phyloP scores from a whole-genome alignment of 352 stramenopile species.

The Globisporangium sylvaticum region DNA sequence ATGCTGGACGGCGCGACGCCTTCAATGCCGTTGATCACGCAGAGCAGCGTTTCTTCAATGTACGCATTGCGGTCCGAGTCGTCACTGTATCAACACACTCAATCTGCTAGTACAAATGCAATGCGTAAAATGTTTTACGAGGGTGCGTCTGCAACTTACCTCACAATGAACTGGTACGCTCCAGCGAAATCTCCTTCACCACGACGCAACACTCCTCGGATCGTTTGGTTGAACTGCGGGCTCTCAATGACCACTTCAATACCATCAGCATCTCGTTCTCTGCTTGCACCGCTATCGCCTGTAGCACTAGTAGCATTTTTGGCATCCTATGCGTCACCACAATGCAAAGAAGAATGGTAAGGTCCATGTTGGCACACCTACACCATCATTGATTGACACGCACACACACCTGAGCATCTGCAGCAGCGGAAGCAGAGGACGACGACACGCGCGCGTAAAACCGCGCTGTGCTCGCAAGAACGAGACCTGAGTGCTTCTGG shows the following conservation, averaged over 20 bases:
- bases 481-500: slow-evolving; percentile 82
- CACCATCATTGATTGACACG: background rate
- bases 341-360: background rate
- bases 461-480: slow-evolving; percentile 89
- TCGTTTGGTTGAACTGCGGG: slow-evolving; percentile 84
- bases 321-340: too few species aligned
- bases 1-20: slow-evolving; percentile 30
- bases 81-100: slow-evolving; percentile 19
- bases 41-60: slow-evolving; percentile 89
- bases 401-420: background rate
- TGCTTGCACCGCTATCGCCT: background rate
- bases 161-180: slow-evolving; percentile 29
- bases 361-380: background rate
- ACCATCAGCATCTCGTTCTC: too few species aligned
- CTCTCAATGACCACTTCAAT: slow-evolving; percentile 69
- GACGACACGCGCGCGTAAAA: slow-evolving; percentile 84
- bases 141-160: slow-evolving; percentile 9
- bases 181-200: background rate
- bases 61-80: slow-evolving; percentile 77
- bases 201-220: slow-evolving; percentile 34
- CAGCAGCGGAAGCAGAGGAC: slow-evolving; percentile 22
- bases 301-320: too few species aligned
- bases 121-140: too few species aligned
- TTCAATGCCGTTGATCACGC: slow-evolving; percentile 51
- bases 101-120: background rate